Evolutionary conservation across 2,329 filamentous ascomycete species (phyloP).

Genomic region (Trichoderma afroharzianum): DNA sequence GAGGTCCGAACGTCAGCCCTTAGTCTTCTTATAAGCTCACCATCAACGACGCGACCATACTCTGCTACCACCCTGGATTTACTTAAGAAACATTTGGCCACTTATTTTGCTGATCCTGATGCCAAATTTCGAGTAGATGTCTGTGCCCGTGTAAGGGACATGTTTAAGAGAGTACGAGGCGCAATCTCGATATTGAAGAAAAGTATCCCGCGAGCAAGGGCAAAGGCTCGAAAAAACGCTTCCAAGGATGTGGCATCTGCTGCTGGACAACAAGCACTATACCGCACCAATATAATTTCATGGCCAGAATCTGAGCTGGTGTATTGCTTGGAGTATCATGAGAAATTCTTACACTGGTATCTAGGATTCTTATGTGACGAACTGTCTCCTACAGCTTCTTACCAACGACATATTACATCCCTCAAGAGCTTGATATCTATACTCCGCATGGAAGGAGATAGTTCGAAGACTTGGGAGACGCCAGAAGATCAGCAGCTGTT

Average conservation of each 20-base stretch:
- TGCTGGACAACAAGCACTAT: constrained; percentile 31
- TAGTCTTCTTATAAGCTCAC: constrained; percentile 73
- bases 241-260: constrained; percentile 21
- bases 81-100: constrained; percentile 62
- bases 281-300: constrained; percentile 38
- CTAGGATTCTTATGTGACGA: constrained; percentile 68
- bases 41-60: constrained; percentile 70
- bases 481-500: constrained; percentile 38
- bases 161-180: constrained; percentile 72
- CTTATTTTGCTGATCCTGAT: constrained; percentile 79
- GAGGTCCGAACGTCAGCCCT: constrained; percentile 75
- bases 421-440: constrained; percentile 67
- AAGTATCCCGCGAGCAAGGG: constrained; percentile 36
- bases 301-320: constrained; percentile 37
- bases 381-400: constrained; percentile 76
- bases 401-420: constrained; percentile 82
- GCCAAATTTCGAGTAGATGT: constrained; percentile 82
- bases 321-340: constrained; percentile 47
- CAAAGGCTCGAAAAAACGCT: constrained; percentile 34
- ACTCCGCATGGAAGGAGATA: constrained; percentile 65
- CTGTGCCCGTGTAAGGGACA: constrained; percentile 67
- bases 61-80: constrained; percentile 58
- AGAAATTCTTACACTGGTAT: constrained; percentile 72
- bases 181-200: constrained; percentile 56
- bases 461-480: constrained; percentile 38